Evolutionary conservation across 192 early-diverging fungal species (phyloP), one percentile per base, ranked within the genome.

Genomic region (Umbelopsis ramanniana): DNA sequence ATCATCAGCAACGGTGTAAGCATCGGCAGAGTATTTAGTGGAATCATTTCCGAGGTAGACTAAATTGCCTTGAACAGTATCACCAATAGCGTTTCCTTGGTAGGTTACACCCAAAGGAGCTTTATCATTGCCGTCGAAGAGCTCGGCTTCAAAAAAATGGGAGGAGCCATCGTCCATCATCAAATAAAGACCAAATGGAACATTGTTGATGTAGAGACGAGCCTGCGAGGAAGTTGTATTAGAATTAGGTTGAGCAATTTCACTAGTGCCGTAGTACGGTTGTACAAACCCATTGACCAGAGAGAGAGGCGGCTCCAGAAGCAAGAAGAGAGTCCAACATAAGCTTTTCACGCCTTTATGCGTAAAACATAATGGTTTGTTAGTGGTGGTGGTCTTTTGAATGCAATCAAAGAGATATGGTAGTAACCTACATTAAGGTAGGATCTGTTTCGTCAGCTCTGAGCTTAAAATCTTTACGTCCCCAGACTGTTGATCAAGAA

Each of bases 391-490:
- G 15, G 17, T 17, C 29, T 29, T 29, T n/a, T 3, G 48, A n/a
- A 6, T 19, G 17, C 48, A 5, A 12, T 8, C 8, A 40, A 43
- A 6, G 11, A 43, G 40, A 43, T 50, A 0, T 15, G 48, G 15
- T 50, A 50, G 17, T 5, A 52, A 70, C 68, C 19, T 70, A 75
- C 74, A 81, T 50, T 38, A 72, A 67, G 24, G 79, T 79, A 6
- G 77, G 74, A 54, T 84, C 83, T 2, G 83, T 84, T 29, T 81
- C 73, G 75, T 77, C 74, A 48, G 83, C 79, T 37, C 83, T 80
- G 66, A 84, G 60, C 70, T 84, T 84, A 52, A 84, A 21, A 67
- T 76, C 74, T 19, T 76, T 78, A 40, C 83, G 83, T 6, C 78
- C 79, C 54, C 67, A 81, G 57, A 81, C 76, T 63, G 33, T 37